These are phyloP conservation scores for Saccharum spontaneum DNA, from an alignment of 176 grass and related monocot species.

Conservation along the genomic window DNA sequence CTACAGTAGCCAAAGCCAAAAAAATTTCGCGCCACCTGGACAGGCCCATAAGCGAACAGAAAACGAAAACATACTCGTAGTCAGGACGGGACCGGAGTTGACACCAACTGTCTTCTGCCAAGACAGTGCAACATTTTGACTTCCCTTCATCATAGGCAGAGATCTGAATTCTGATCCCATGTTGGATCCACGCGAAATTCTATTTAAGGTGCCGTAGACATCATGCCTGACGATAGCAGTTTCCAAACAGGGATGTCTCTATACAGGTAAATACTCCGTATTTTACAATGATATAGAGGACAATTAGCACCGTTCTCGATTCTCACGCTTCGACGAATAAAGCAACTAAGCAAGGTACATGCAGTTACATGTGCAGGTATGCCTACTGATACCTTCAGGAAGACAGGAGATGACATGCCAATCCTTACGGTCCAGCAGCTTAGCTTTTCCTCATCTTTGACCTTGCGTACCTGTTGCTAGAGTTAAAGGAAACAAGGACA, in stretches of 20 bases:
- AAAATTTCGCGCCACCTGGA: too few species aligned
- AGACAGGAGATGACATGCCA: not conserved
- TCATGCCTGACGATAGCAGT: not conserved
- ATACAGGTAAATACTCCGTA: not conserved
- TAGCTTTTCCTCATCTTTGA: constrained; percentile 77
- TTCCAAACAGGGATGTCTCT: not conserved
- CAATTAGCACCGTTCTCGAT: not conserved
- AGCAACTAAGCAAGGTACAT: not conserved
- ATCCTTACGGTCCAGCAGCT: constrained; percentile 2
- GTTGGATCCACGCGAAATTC: not conserved
- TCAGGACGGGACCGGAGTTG: too few species aligned
- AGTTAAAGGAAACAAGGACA: constrained; percentile 43
- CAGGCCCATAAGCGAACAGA: too few species aligned
- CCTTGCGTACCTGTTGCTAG: constrained; percentile 56
- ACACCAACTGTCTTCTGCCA: too few species aligned
- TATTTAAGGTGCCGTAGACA: not conserved
- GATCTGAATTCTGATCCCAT: not conserved
- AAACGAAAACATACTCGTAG: too few species aligned
- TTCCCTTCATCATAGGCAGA: too few species aligned
- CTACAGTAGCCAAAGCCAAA: too few species aligned
- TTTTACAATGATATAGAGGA: too few species aligned
- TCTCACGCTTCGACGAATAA: not conserved
- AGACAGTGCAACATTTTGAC: too few species aligned
- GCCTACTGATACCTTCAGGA: not conserved
- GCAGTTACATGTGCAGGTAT: constrained; percentile 14